phyloP scores from a whole-genome alignment of 768 basidiomycete genomes.

The Lactarius hatsudake region DNA sequence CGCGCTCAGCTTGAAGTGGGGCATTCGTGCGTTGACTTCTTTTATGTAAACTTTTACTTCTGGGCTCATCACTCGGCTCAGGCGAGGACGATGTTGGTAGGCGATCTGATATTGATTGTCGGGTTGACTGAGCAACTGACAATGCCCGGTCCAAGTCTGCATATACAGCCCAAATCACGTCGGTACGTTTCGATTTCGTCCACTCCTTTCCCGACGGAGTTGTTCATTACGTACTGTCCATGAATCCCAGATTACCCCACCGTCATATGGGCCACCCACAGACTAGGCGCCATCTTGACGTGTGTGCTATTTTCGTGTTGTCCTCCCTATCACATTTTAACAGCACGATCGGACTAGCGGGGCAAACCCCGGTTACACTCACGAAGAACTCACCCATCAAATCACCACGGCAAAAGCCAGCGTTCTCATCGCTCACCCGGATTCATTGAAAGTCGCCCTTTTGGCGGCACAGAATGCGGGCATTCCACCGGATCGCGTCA shows the following conservation, averaged over 20 bases:
- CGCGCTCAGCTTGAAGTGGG: conserved; percentile 36
- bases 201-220: background rate
- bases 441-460: conserved; percentile 32
- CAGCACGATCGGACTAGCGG: conserved; percentile 38
- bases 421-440: conserved; percentile 36
- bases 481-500: conserved; percentile 33
- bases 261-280: conserved; percentile 30
- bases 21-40: conserved; percentile 33
- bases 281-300: conserved; percentile 31
- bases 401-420: conserved; percentile 33
- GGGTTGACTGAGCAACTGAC: background rate
- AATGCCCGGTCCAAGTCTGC: conserved; percentile 26
- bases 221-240: background rate
- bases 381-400: conserved; percentile 59
- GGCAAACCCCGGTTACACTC: conserved; percentile 59
- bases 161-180: conserved; percentile 32
- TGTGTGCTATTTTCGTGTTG: conserved; percentile 8
- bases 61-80: conserved; percentile 21
- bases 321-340: background rate
- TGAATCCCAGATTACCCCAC: conserved; percentile 19
- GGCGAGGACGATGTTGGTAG: conserved; percentile 42
- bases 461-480: conserved; percentile 35
- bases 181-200: conserved; percentile 24
- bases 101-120: conserved; percentile 13
- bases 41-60: conserved; percentile 5